Conservation (phyloP, 2,329 filamentous ascomycete species). For the Venturia aucupariae region DNA sequence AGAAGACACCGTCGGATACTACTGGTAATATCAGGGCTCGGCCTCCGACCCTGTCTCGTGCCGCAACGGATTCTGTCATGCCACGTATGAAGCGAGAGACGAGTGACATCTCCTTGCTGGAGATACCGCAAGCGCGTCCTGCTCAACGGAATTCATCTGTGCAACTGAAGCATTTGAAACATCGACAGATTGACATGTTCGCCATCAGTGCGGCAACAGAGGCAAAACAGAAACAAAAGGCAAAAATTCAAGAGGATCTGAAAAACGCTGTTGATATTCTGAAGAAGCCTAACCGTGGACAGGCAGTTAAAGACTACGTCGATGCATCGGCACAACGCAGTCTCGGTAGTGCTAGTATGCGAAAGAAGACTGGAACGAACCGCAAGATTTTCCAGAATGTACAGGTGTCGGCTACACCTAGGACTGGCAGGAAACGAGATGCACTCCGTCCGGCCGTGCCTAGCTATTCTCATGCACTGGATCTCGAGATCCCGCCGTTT, state of each 20-base stretch:
- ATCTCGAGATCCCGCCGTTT: neutral
- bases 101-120: conserved; percentile 50
- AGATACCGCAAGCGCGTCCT: conserved; percentile 32
- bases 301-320: conserved; percentile 57
- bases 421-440: conserved; percentile 25
- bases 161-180: conserved; percentile 37
- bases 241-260: conserved; percentile 58
- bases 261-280: conserved; percentile 64
- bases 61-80: conserved; percentile 49
- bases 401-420: conserved; percentile 36
- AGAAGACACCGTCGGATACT: conserved; percentile 40
- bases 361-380: conserved; percentile 20
- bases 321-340: conserved; percentile 56
- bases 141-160: conserved; percentile 29
- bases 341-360: neutral
- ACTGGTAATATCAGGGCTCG: conserved; percentile 36
- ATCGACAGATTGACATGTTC: conserved; percentile 46
- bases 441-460: conserved; percentile 23
- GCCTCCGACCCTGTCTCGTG: conserved; percentile 56
- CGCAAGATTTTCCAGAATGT: conserved; percentile 21
- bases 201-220: conserved; percentile 46
- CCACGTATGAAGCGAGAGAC: conserved; percentile 58
- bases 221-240: conserved; percentile 54
- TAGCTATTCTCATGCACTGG: conserved; percentile 20
- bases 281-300: conserved; percentile 64